Percentiles rank a stretch among this genome's conserved stretches.
Conservation (phyloP, 1,284 basidiomycete genomes). For the Cryptococcus deneoformans region DNA sequence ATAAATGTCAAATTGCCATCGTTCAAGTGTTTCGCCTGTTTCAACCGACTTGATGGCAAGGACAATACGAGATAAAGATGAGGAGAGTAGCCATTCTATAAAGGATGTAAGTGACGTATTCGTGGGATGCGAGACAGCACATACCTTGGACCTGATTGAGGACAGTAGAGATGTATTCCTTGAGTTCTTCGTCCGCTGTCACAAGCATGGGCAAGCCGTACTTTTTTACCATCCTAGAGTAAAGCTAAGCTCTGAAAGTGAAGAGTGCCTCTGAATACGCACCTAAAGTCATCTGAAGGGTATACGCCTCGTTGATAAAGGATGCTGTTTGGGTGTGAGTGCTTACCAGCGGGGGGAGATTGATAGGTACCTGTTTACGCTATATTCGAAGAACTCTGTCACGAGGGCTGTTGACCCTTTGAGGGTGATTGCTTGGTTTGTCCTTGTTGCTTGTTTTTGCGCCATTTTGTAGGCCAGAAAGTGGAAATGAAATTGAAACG, state of each 20-base stretch:
- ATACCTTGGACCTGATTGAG: constrained; percentile 83
- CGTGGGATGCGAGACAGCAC: constrained; percentile 35
- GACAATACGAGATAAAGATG: constrained; percentile 87
- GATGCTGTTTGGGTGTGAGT: constrained; percentile 58
- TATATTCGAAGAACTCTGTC: constrained; percentile 98
- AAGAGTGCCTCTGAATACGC: constrained; percentile 1
- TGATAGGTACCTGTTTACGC: constrained; percentile 76
- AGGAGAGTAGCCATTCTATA: constrained; percentile 85
- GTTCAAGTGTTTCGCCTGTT: constrained; percentile 82
- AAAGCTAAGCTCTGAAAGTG: too few relatives aligned
- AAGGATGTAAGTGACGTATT: not conserved
- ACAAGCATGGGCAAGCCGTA: constrained; percentile 95
- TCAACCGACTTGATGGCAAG: constrained; percentile 96
- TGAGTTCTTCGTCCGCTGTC: constrained; percentile 86
- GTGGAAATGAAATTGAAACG: not conserved
- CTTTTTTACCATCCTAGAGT: constrained; percentile 93
- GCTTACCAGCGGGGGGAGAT: not conserved
- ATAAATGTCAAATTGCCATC: constrained; percentile 98
- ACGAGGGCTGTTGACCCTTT: constrained; percentile 95
- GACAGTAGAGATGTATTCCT: constrained; percentile 90
- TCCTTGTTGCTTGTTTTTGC: constrained; percentile 45
- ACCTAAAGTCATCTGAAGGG: constrained; percentile 88
- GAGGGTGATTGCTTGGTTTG: constrained; percentile 68
- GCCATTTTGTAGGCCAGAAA: constrained; percentile 33
- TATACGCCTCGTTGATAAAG: constrained; percentile 97